Conservation (phyloP, 164 flowering plant species). For the Protea cynaroides region DNA sequence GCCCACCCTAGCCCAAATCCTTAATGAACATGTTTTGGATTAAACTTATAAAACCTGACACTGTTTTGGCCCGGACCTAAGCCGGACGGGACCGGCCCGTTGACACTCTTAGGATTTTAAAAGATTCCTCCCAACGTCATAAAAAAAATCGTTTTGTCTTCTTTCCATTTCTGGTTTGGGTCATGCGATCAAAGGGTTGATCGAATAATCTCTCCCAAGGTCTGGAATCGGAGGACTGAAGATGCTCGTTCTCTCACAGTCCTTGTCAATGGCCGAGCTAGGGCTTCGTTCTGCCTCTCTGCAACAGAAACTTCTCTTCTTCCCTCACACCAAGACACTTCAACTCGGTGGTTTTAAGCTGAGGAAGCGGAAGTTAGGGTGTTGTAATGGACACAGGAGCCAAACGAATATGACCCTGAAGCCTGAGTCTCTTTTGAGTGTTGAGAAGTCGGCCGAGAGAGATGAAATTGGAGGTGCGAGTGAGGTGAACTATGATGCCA, state of each 20-base stretch:
- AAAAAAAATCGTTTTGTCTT: too few relatives aligned
- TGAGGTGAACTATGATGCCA: slow-evolving; percentile 58
- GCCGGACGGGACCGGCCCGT: too few relatives aligned
- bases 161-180: background rate
- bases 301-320: background rate
- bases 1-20: too few relatives aligned
- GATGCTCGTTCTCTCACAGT: background rate
- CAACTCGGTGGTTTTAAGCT: slow-evolving; percentile 1
- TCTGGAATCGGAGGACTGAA: background rate
- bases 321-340: slow-evolving; percentile 2
- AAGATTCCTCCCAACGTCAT: too few relatives aligned
- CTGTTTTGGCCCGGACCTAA: too few relatives aligned
- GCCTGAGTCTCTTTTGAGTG: slow-evolving; percentile 32
- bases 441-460: slow-evolving; percentile 28
- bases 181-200: too few relatives aligned
- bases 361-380: background rate
- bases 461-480: slow-evolving; percentile 18
- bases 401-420: slow-evolving; percentile 9
- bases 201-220: background rate
- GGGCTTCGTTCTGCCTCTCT: slow-evolving; percentile 7
- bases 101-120: too few relatives aligned
- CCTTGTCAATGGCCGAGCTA: slow-evolving; percentile 10
- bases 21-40: too few relatives aligned
- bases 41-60: too few relatives aligned
- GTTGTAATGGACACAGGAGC: slow-evolving; percentile 4